These are phyloP conservation scores for Collybia mongolica DNA, from an alignment of 768 basidiomycete species.

Conservation along the genomic window DNA sequence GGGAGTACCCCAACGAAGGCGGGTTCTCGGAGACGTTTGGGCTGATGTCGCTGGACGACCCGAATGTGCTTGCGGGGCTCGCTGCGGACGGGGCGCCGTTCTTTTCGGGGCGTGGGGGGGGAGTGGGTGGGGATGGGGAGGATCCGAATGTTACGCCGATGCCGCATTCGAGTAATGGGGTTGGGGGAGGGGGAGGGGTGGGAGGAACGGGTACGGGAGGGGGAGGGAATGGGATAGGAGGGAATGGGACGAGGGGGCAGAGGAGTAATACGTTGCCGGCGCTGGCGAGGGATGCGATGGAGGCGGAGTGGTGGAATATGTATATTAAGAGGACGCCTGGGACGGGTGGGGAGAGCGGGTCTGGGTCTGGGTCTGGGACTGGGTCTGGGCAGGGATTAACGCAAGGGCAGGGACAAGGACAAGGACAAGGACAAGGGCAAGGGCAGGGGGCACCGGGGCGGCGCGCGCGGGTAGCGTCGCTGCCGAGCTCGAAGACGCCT, in stretches of 20 bases:
- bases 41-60: conserved; percentile 75
- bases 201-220: not conserved
- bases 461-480: conserved; percentile 62
- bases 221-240: not conserved
- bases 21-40: conserved; percentile 68
- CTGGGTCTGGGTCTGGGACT: too few species aligned
- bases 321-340: not conserved
- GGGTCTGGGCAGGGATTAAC: conserved; percentile 3
- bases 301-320: too few species aligned
- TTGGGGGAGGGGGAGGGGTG: not conserved
- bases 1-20: conserved; percentile 14
- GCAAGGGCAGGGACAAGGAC: conserved; percentile 3
- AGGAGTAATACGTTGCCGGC: not conserved
- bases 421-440: conserved; percentile 3
- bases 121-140: conserved; percentile 3
- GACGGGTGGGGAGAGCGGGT: not conserved
- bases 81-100: conserved; percentile 60
- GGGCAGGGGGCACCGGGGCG: too few species aligned
- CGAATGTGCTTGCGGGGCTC: conserved; percentile 62
- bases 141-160: conserved; percentile 29
- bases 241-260: conserved; percentile 1
- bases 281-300: not conserved
- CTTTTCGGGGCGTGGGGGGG: conserved; percentile 35
- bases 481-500: conserved; percentile 71
- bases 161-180: conserved; percentile 19